Evolutionary conservation across 768 basidiomycete species (phyloP), one percentile per base, ranked within the genome.

Genomic region (Boletus fagicola): DNA sequence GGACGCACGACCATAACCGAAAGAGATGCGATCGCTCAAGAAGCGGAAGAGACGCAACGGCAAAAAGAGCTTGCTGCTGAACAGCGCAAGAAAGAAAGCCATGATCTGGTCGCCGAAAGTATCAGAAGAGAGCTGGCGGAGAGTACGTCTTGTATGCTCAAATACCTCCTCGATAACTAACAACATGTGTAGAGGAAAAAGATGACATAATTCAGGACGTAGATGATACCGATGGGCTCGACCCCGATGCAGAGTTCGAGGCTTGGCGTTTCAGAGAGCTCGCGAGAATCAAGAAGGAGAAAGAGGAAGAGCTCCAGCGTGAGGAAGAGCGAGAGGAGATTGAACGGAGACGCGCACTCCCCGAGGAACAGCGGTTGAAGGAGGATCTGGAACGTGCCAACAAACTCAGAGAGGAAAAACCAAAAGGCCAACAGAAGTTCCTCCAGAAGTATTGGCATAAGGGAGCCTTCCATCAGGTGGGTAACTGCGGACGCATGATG

Each of bases 361-460:
- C 97, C 0, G 97, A 98, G 69, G 94, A 90, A 63, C 89, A 96
- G 67, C 78, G 97, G 33, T 67, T 98, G 72, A 88, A 86, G 72
- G 97, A 99, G 71, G 97, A 99, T 71, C 68, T 95, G 58, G 94
- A 92, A 70, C 84, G 79, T 42, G 95, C 94, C 3, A 81, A 92
- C 56, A 86, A 90, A 70, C 75, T 83, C 33, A 80, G 97, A 54
- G 87, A 88, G 53, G 92, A 91, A 53, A 96, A 95, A 74, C 90
- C 92, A 1, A 90, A 97, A 69, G 93, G 92, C 4, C 82, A 91
- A 60, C 90, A 94, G 69, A 91, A 86, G 68, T 98, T 98, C 75
- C 73, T 98, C 60, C 94, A 98, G 72, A 98, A 97, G 74, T 99
- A 97, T 71, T 98, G 94, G 86, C 97, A 99, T 78, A 98, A 96